These are phyloP conservation scores for Cinchona pubescens DNA, from an alignment of 257 asterid genomes.

Conservation along the genomic window DNA sequence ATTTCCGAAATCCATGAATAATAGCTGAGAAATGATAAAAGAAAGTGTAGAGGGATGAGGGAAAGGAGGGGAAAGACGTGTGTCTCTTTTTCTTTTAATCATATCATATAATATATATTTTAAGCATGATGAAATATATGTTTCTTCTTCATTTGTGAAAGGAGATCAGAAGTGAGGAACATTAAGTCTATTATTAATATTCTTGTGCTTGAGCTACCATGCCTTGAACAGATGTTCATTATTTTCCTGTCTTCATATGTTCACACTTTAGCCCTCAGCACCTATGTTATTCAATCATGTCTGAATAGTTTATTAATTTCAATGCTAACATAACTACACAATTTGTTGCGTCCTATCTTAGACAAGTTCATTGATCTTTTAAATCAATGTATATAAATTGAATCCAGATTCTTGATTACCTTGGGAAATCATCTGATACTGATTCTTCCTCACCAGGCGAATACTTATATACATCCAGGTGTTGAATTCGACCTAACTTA, in stretches of 20 bases:
- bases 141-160: not conserved
- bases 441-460: constrained; percentile 84
- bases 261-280: not conserved
- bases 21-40: not conserved
- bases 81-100: not conserved
- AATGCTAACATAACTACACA: not conserved
- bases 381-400: not conserved
- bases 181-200: not conserved
- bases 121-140: not conserved
- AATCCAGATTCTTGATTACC: constrained; percentile 69
- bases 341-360: not conserved
- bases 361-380: not conserved
- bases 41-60: not conserved
- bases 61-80: not conserved
- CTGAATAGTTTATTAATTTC: not conserved
- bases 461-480: constrained; percentile 80
- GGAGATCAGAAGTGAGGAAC: not conserved
- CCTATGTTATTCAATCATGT: not conserved
- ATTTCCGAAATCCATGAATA: not conserved
- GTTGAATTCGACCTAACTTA: constrained; percentile 24
- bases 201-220: not conserved
- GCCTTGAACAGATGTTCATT: not conserved
- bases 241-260: not conserved
- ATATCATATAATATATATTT: not conserved
- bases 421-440: constrained; percentile 68